Conservation (phyloP, 1,139 yeast genomes). For the Yamadazyma dendronema region DNA sequence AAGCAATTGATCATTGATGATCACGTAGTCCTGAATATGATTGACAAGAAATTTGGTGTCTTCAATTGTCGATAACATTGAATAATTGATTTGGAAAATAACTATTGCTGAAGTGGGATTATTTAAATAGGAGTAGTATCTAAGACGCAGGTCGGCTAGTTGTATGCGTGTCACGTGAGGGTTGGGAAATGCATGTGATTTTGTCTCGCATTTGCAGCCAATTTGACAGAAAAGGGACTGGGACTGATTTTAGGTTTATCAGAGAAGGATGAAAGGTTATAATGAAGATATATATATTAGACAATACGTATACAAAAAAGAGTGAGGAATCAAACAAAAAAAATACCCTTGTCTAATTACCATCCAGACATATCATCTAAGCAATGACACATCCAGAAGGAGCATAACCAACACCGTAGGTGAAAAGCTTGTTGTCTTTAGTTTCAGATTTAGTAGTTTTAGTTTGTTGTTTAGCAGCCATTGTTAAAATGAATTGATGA, state of each 20-base stretch:
- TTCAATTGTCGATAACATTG: constrained; percentile 1
- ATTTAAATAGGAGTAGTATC: not conserved
- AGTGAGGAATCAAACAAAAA: not conserved
- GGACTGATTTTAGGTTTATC: no score
- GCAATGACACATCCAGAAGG: not conserved
- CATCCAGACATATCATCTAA: not conserved
- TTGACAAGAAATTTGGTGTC: constrained; percentile 14
- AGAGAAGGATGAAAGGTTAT: no score
- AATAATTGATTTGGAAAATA: not conserved
- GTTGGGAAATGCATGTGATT: constrained; percentile 7
- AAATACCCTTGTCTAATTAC: no score
- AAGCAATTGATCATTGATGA: constrained; percentile 13
- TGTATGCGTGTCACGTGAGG: not conserved
- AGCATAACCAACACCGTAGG: constrained; percentile 1
- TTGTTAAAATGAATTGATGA: not conserved
- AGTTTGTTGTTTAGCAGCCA: constrained; percentile 6
- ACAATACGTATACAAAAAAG: not conserved
- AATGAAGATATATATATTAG: not conserved
- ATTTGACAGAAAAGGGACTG: no score
- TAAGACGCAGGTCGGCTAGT: not conserved
- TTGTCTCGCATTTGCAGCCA: constrained; percentile 3
- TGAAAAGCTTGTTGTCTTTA: constrained; percentile 2
- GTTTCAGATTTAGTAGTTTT: constrained; percentile 4
- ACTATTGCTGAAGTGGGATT: not conserved
- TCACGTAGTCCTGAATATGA: constrained; percentile 15